Evolutionary conservation across 768 basidiomycete genomes (phyloP).

Genomic region (Lyophyllum semitale): DNA sequence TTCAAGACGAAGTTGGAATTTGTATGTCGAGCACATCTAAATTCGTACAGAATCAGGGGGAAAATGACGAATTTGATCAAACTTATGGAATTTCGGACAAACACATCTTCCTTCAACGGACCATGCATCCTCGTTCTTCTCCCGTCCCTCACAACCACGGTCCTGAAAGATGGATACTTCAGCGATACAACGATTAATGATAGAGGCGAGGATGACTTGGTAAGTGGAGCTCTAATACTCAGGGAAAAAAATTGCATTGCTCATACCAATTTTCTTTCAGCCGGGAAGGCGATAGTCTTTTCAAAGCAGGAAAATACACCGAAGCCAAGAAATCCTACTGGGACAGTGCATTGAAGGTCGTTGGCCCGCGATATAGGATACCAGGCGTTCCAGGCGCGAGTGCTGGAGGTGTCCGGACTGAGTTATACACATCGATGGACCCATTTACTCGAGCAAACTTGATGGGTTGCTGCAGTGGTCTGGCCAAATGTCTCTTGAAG

Average conservation of each 20-base stretch:
- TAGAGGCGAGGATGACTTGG: not conserved
- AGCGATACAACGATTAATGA: not conserved
- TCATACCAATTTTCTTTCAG: not conserved
- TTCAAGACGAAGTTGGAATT: too few species aligned
- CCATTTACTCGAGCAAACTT: constrained; percentile 15
- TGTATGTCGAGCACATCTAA: too few species aligned
- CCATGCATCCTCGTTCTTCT: not conserved
- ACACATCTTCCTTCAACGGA: not conserved
- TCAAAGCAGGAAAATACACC: constrained; percentile 6
- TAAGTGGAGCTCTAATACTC: not conserved
- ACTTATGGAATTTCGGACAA: not conserved
- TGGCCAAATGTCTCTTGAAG: constrained; percentile 17
- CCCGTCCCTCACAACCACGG: not conserved
- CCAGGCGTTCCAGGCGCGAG: constrained; percentile 10
- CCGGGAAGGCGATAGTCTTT: constrained; percentile 7
- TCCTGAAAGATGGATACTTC: not conserved
- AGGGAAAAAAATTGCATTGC: not conserved
- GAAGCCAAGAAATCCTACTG: constrained; percentile 12
- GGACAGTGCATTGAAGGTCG: constrained; percentile 8
- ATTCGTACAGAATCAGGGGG: too few species aligned
- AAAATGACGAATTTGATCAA: too few species aligned
- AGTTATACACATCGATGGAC: constrained; percentile 5
- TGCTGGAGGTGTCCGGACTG: constrained; percentile 8
- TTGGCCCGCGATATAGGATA: constrained; percentile 12
- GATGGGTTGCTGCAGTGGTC: constrained; percentile 18